Evolutionary conservation across 2,329 filamentous ascomycete species (phyloP).

Genomic region (Fonsecaea multimorphosa): DNA sequence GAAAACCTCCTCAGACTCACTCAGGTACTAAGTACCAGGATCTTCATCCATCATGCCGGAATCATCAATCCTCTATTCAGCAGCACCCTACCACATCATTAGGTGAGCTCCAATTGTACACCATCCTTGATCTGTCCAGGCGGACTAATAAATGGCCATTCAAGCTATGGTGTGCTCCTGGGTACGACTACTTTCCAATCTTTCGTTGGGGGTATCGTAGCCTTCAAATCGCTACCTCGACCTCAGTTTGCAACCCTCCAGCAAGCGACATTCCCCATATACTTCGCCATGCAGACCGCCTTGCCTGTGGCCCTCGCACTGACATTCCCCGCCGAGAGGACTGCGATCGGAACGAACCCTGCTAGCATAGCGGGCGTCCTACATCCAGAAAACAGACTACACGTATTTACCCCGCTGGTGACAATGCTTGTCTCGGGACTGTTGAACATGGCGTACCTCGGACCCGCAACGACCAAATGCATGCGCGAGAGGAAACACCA

Average conservation of each 20-base stretch:
- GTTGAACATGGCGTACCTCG: constrained; percentile 72
- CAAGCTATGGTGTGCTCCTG: constrained; percentile 83
- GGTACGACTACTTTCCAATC: constrained; percentile 88
- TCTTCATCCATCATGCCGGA: constrained; percentile 44
- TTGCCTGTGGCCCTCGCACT: constrained; percentile 75
- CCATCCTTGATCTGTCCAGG: background rate
- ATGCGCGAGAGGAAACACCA: constrained; percentile 80
- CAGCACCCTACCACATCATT: constrained; percentile 77
- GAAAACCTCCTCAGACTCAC: background rate
- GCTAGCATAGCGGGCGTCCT: constrained; percentile 63
- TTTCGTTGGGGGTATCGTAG: constrained; percentile 69
- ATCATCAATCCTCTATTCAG: constrained; percentile 63
- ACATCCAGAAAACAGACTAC: constrained; percentile 65
- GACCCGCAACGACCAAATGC: constrained; percentile 74
- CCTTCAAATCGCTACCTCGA: constrained; percentile 77
- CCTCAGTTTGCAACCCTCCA: constrained; percentile 83
- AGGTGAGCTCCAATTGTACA: constrained; percentile 57
- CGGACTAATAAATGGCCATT: background rate
- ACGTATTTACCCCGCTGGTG: constrained; percentile 71
- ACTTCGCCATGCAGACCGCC: constrained; percentile 82
- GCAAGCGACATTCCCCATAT: constrained; percentile 80
- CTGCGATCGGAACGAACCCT: constrained; percentile 44
- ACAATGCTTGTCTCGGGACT: constrained; percentile 74
- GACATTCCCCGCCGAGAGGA: constrained; percentile 74
- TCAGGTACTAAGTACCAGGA: background rate